A percentile compares a stretch with the other conserved stretches of the same genome.
These are phyloP conservation scores for Fusarium newnesense DNA, from an alignment of 2,329 filamentous ascomycete genomes.

Conservation along the genomic window DNA sequence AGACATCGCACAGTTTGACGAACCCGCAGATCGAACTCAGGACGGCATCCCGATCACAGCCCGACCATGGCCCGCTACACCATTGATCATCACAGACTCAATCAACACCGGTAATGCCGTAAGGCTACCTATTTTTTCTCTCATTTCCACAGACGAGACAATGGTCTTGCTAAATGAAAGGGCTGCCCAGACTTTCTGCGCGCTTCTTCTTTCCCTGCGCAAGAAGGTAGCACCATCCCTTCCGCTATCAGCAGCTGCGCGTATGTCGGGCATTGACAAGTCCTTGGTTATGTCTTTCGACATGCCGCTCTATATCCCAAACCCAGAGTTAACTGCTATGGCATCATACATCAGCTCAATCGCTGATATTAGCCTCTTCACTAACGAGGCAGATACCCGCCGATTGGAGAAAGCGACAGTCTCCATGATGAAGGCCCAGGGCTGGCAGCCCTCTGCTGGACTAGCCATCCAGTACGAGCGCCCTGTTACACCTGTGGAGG, in stretches of 20 bases:
- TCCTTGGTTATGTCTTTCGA: accelerated
- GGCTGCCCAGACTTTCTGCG: not conserved
- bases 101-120: not conserved
- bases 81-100: not conserved
- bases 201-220: not conserved
- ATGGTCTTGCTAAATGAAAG: not conserved
- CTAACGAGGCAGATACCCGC: not conserved
- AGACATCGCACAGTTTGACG: not conserved
- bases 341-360: not conserved
- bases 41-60: too few relatives aligned
- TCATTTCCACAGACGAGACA: not conserved
- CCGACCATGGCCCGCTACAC: not conserved
- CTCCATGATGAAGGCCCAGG: accelerated
- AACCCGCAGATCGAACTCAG: too few relatives aligned
- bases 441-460: not conserved
- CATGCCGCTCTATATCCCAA: not conserved
- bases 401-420: accelerated
- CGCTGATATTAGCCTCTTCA: accelerated
- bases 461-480: accelerated
- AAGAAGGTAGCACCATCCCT: not conserved
- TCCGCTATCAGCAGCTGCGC: not conserved
- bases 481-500: accelerated
- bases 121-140: not conserved
- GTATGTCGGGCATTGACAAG: not conserved
- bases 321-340: not conserved